phyloP scores from a whole-genome alignment of 352 stramenopile species.

The Pythium brachiatum region DNA sequence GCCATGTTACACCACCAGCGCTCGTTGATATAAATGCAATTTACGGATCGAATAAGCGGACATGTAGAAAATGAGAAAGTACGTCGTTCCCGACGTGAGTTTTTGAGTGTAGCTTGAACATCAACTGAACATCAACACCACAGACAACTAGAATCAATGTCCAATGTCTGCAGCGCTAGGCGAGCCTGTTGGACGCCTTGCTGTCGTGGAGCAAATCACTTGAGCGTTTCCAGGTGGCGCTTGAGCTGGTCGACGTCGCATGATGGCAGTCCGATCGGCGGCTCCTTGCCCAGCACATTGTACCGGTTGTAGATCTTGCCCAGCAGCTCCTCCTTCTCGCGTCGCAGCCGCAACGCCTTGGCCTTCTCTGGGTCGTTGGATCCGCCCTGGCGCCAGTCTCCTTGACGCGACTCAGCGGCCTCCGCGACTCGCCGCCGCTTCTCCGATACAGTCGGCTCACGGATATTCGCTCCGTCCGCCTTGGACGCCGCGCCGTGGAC shows the following conservation, averaged over 20 bases:
- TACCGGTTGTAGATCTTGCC: conserved; percentile 82
- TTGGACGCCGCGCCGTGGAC: conserved; percentile 9
- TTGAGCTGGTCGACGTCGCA: conserved; percentile 77
- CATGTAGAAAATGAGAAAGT: not conserved
- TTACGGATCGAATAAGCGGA: not conserved
- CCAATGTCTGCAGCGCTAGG: no score
- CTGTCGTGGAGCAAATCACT: conserved; percentile 10
- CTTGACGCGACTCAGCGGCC: conserved; percentile 62
- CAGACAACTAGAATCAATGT: no score
- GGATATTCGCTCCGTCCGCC: not conserved
- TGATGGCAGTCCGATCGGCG: conserved; percentile 75
- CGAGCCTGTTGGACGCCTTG: no score
- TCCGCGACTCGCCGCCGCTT: conserved; percentile 61
- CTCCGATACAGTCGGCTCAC: conserved; percentile 56
- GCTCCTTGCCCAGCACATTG: conserved; percentile 65
- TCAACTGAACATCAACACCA: no score
- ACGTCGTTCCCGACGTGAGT: not conserved
- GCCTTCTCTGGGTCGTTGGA: conserved; percentile 61
- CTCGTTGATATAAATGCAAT: not conserved
- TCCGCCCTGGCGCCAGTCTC: conserved; percentile 79
- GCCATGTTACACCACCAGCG: not conserved
- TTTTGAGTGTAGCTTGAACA: not conserved
- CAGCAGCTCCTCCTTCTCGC: conserved; percentile 83
- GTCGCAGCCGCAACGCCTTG: conserved; percentile 54
- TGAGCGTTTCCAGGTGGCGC: conserved; percentile 69